phyloP scores from a whole-genome alignment of 2,329 filamentous ascomycete species.

The Hypoxylon sp. region DNA sequence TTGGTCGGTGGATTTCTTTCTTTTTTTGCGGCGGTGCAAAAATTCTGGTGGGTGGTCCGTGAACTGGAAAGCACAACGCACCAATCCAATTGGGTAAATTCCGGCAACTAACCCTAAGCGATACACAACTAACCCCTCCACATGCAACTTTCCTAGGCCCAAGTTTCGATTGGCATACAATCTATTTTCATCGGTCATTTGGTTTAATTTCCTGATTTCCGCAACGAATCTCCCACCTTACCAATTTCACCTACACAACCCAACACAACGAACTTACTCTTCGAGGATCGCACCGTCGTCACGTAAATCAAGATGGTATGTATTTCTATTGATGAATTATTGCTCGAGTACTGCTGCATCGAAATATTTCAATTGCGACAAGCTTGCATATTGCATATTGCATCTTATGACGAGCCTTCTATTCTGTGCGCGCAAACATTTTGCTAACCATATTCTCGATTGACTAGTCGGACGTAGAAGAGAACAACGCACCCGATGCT shows the following conservation, averaged over 20 bases:
- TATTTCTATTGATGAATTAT: slow-evolving; percentile 34
- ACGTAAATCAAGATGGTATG: slow-evolving; percentile 69
- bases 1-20: background rate
- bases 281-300: slow-evolving; percentile 74
- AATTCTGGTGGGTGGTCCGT: slow-evolving; percentile 26
- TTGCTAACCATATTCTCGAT: slow-evolving; percentile 27
- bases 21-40: slow-evolving; percentile 28
- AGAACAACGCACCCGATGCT: slow-evolving; percentile 87
- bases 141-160: slow-evolving; percentile 27
- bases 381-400: background rate
- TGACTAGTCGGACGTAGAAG: slow-evolving; percentile 99
- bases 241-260: slow-evolving; percentile 39
- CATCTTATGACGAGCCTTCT: slow-evolving; percentile 16
- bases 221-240: slow-evolving; percentile 35
- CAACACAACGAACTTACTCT: slow-evolving; percentile 56
- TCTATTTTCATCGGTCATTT: slow-evolving; percentile 29
- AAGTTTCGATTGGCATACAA: slow-evolving; percentile 41
- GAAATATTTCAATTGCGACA: slow-evolving; percentile 17
- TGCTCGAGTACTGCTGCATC: background rate
- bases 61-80: background rate
- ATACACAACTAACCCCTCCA: slow-evolving; percentile 36
- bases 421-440: slow-evolving; percentile 36
- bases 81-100: slow-evolving; percentile 43
- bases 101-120: slow-evolving; percentile 45
- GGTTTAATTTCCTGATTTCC: slow-evolving; percentile 38